Evolutionary conservation across 2,329 filamentous ascomycete genomes (phyloP).

Genomic region (Pochonia chlamydosporia): DNA sequence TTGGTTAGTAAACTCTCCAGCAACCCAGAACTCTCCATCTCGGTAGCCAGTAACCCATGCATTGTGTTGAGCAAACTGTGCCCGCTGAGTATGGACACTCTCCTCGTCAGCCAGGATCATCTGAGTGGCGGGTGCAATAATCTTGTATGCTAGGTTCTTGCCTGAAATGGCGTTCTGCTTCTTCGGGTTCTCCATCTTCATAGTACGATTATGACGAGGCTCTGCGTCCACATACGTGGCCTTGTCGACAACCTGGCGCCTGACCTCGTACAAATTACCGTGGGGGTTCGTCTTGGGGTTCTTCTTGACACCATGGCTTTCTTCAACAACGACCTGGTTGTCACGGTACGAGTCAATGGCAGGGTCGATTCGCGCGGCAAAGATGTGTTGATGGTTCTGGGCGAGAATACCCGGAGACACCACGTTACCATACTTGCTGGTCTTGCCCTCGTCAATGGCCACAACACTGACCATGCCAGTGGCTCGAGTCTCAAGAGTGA

Average conservation of each 20-base stretch:
- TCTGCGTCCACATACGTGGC: constrained; percentile 47
- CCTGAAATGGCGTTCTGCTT: constrained; percentile 42
- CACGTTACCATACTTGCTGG: constrained; percentile 50
- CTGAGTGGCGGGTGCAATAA: constrained; percentile 39
- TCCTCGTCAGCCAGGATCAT: constrained; percentile 39
- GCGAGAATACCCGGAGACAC: constrained; percentile 60
- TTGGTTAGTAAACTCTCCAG: constrained; percentile 47
- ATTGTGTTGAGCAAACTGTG: constrained; percentile 39
- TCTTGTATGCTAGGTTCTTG: constrained; percentile 44
- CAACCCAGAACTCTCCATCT: constrained; percentile 45
- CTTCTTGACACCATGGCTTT: constrained; percentile 29
- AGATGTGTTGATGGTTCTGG: constrained; percentile 67
- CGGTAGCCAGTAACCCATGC: constrained; percentile 44
- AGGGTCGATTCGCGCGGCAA: constrained; percentile 59
- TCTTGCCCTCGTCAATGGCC: constrained; percentile 50
- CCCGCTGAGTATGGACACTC: constrained; percentile 36
- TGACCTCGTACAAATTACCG: constrained; percentile 55
- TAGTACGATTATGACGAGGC: constrained; percentile 42
- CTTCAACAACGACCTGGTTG: constrained; percentile 43
- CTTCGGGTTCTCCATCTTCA: constrained; percentile 42
- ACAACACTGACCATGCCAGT: constrained; percentile 61
- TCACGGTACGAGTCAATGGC: constrained; percentile 47
- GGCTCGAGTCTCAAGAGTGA: constrained; percentile 57
- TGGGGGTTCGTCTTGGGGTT: constrained; percentile 51
- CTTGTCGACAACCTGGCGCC: constrained; percentile 38